These are phyloP conservation scores for Oropetium thomaeum DNA, from an alignment of 176 grass and related monocot species.

Conservation along the genomic window DNA sequence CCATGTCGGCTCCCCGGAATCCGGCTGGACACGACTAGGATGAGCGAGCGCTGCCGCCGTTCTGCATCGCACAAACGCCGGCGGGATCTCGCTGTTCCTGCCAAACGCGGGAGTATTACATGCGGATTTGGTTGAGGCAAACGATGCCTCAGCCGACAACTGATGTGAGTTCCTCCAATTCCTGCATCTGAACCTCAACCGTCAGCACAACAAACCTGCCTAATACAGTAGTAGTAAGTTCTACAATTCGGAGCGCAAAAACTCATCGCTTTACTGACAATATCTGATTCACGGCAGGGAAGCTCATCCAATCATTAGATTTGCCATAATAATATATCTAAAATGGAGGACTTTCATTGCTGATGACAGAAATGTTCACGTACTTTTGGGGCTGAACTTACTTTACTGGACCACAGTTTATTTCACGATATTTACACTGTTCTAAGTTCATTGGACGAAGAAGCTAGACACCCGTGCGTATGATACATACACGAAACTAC, in stretches of 20 bases:
- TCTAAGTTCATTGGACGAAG: slow-evolving; percentile 34
- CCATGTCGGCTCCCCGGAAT: background rate
- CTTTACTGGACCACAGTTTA: slow-evolving; percentile 20
- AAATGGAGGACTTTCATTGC: background rate
- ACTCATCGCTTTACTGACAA: background rate
- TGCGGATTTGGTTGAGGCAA: too few relatives aligned
- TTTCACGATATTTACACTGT: slow-evolving; percentile 45
- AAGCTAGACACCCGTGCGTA: slow-evolving; percentile 16
- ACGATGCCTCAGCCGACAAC: too few relatives aligned
- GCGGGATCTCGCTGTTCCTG: background rate
- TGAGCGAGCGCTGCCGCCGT: background rate
- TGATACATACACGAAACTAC: slow-evolving; percentile 33
- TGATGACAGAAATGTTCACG: background rate
- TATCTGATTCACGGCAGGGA: background rate
- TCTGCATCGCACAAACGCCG: background rate
- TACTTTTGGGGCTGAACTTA: slow-evolving; percentile 14
- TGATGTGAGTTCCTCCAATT: too few relatives aligned
- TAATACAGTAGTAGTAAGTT: too few relatives aligned
- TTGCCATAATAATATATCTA: background rate
- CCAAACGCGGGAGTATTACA: background rate
- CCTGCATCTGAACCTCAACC: background rate
- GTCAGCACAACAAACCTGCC: background rate
- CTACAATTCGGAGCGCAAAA: background rate
- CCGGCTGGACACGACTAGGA: background rate
- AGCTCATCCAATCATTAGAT: background rate